Conservation (phyloP, 805 yeast species). For the Ogataea minuta region DNA sequence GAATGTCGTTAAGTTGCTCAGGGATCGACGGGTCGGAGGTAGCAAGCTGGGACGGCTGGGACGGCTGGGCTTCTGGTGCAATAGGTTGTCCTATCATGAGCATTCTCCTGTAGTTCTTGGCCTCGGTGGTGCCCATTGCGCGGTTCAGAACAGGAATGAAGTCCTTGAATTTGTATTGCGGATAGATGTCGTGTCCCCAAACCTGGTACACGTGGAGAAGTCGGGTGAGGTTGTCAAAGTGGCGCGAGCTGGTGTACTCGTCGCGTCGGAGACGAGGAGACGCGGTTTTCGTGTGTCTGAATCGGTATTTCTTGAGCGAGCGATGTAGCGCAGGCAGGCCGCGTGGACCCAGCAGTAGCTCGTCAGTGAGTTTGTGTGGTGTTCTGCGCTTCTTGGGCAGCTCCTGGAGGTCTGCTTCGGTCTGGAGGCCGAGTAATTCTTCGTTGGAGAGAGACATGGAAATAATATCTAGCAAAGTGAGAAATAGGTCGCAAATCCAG, state of each 20-base stretch:
- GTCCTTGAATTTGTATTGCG: conserved; percentile 76
- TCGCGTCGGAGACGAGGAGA: conserved; percentile 22
- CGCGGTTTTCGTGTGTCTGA: conserved; percentile 30
- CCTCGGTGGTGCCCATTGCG: conserved; percentile 43
- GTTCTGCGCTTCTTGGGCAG: conserved; percentile 22
- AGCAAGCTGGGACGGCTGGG: no score
- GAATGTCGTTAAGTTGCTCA: conserved; percentile 20
- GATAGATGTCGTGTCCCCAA: conserved; percentile 76
- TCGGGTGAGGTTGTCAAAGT: conserved; percentile 46
- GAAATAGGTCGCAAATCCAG: neutral
- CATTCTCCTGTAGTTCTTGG: conserved; percentile 42
- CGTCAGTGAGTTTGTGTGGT: conserved; percentile 50
- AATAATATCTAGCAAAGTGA: neutral
- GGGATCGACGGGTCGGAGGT: no score
- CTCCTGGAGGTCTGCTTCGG: conserved; percentile 3
- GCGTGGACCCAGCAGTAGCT: conserved; percentile 46
- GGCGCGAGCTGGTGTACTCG: conserved; percentile 38
- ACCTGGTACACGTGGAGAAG: conserved; percentile 59
- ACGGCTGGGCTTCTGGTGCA: neutral
- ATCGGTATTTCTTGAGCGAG: conserved; percentile 35
- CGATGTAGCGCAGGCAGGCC: conserved; percentile 56
- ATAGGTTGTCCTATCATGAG: conserved; percentile 35
- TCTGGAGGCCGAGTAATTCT: conserved; percentile 29
- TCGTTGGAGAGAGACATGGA: conserved; percentile 25
- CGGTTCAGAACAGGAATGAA: conserved; percentile 53